Base-by-base conservation (phyloP, 495 filamentous ascomycete genomes). In the Penicillium longicatenatum region DNA sequence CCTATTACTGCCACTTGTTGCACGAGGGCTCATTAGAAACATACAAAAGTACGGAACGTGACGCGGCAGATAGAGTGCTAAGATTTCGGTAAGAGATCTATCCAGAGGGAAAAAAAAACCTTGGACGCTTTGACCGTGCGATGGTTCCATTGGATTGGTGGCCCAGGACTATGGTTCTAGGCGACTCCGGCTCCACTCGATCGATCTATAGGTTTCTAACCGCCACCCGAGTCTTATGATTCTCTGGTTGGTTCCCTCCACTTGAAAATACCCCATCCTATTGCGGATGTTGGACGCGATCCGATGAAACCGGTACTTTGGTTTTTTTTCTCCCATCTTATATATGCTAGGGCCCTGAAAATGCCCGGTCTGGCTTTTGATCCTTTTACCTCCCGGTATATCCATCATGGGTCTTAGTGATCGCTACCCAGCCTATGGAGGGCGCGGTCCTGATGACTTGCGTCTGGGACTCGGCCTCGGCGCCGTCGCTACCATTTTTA, bases 401-500 rank as follows among this genome's bases (percentile, higher is more conserved):
- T n/a, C 14, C 6, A 54, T 44, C 11, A 63, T 63, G 60, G 46
- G 51, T 35, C 42, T 63, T 22, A 42, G 50, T 12, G 61, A 59
- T 1, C 48, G 21, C 1, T 63, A 51, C 29, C 58, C 65, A n/a
- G 65, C 65, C 1, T 68, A 68, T 52, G 65, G 65, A 31, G 65
- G 65, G 6, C 59, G 57, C 21, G 65, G 65, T 7, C 65, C 65
- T 6, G 22, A 45, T 44, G 65, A 68, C 41, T 35, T 68, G 2
- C 62, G 57, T 16, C 22, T 68, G 17, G 65, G 65, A n/a, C 49
- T 68, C 29, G 44, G 53, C 5, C 50, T 68, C 12, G 62, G 56
- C 8, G 44, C 54, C n/a, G 41, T 65, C 14, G 65, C 62, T 14
- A 68, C 65, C n/a, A 58, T 65, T 20, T 65, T 68, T 31, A 68